Evolutionary conservation across 2,329 filamentous ascomycete genomes (phyloP), one percentile per base, ranked within the genome.

Genomic region (Macrophomina pseudophaseolina): DNA sequence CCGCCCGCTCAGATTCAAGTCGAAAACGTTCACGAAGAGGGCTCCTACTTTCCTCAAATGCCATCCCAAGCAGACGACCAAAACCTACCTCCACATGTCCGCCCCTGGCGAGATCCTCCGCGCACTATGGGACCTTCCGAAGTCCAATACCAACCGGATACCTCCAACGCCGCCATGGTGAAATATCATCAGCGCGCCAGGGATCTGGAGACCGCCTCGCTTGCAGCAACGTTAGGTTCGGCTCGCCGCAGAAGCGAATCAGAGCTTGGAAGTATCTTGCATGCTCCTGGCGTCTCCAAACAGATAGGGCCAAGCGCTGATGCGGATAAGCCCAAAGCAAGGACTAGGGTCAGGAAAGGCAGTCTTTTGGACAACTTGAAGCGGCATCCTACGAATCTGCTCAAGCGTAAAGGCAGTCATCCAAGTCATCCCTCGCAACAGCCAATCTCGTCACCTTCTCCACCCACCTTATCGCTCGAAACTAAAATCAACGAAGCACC

Each of bases 191-290:
- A 79, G 69, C 80, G 82, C 58, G 82, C 82, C 4, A 81, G 79
- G 52, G 84, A 86, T 64, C 76, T 84, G 16, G 86, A 87, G 60
- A 82, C 81, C 8, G 80, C 82, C 52, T 87, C 86, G 14, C 80
- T 85, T 54, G 85, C 88, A 14, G 90, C 90, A 18, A 92, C 90
- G 0, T 88, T 90, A 83, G 90, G 90, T 16, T 92, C 90, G 1
- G 84, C 87, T 6, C 54, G 89, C 49, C 85, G 86, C 66, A 90
- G 76, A 11, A 80, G 89, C 74, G 81, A 90, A 58, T 87, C 89
- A 5, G 88, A 91, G 66, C 78, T 88, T 33, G 88, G 90, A 44
- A 87, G 84, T 18, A 79, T 90, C 51, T 83, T 82, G 8, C 85
- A 85, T 65, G 87, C 88, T 30, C 88, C 84, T 40, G 78, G 78